Conservation (phyloP, 805 yeast species). For the Nakazawaea ishiwadae region DNA sequence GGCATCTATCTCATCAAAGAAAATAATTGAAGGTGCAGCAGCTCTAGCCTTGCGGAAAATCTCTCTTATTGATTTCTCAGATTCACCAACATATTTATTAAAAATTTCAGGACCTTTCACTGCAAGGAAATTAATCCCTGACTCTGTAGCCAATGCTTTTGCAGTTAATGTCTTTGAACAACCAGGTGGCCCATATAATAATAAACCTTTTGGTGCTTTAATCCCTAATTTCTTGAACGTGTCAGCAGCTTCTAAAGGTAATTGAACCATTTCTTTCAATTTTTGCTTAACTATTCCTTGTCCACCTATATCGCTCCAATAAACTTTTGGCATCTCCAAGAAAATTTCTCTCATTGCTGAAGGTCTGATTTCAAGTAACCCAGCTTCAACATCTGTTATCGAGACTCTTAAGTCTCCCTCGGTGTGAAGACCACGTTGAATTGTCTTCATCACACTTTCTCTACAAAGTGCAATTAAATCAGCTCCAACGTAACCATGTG, state of each 20-base stretch:
- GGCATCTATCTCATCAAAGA: constrained; percentile 97
- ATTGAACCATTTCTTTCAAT: constrained; percentile 83
- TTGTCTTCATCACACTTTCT: constrained; percentile 83
- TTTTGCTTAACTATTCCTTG: constrained; percentile 79
- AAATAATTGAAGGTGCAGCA: constrained; percentile 88
- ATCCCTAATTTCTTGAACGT: constrained; percentile 77
- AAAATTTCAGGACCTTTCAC: constrained; percentile 95
- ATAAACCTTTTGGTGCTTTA: constrained; percentile 86
- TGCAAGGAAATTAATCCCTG: constrained; percentile 89
- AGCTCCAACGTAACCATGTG: constrained; percentile 98
- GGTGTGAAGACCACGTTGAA: constrained; percentile 50
- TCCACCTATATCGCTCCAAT: constrained; percentile 96
- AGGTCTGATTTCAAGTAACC: constrained; percentile 80
- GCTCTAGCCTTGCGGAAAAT: constrained; percentile 91
- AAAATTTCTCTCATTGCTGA: constrained; percentile 97
- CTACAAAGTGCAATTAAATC: constrained; percentile 84
- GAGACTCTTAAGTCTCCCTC: constrained; percentile 40
- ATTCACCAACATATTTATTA: constrained; percentile 94
- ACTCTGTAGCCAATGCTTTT: constrained; percentile 91
- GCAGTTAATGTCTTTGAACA: constrained; percentile 95
- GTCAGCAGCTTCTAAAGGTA: constrained; percentile 81
- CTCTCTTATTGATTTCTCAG: constrained; percentile 90
- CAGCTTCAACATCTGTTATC: constrained; percentile 57
- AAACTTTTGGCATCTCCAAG: constrained; percentile 88
- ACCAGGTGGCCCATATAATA: constrained; percentile 97